These are phyloP conservation scores for Apiospora arundinis DNA, from an alignment of 2,329 filamentous ascomycete genomes.

Conservation along the genomic window DNA sequence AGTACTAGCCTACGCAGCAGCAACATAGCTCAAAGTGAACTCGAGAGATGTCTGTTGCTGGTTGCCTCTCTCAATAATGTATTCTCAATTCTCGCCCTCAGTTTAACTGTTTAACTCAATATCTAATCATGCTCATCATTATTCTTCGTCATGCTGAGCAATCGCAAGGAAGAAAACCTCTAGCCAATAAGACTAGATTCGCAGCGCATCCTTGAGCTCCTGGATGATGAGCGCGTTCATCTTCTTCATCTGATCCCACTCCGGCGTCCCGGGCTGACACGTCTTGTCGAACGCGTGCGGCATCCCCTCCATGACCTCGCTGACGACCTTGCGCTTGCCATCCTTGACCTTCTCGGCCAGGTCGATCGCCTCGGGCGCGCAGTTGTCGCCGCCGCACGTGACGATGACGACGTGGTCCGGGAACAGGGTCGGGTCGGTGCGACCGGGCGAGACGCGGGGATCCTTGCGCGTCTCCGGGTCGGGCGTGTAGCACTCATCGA, in stretches of 20 bases:
- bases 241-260: conserved; percentile 23
- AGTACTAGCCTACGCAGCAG: too few species aligned
- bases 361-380: conserved; percentile 25
- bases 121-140: too few species aligned
- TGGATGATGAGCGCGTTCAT: conserved; percentile 19
- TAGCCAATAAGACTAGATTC: too few species aligned
- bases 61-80: too few species aligned
- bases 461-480: conserved; percentile 26
- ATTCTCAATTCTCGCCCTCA: too few species aligned
- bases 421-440: conserved; percentile 27
- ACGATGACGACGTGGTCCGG: conserved; percentile 26
- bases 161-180: too few species aligned
- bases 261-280: conserved; percentile 20
- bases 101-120: too few species aligned
- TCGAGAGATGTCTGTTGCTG: too few species aligned
- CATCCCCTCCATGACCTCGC: conserved; percentile 23
- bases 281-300: conserved; percentile 26
- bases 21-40: too few species aligned
- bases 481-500: conserved; percentile 29
- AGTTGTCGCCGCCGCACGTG: conserved; percentile 28
- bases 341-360: conserved; percentile 22
- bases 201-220: conserved; percentile 5
- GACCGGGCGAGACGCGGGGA: conserved; percentile 27
- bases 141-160: too few species aligned
- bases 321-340: conserved; percentile 21